phyloP scores from a whole-genome alignment of 2,329 filamentous ascomycete species.

The Beauveria caledonica region DNA sequence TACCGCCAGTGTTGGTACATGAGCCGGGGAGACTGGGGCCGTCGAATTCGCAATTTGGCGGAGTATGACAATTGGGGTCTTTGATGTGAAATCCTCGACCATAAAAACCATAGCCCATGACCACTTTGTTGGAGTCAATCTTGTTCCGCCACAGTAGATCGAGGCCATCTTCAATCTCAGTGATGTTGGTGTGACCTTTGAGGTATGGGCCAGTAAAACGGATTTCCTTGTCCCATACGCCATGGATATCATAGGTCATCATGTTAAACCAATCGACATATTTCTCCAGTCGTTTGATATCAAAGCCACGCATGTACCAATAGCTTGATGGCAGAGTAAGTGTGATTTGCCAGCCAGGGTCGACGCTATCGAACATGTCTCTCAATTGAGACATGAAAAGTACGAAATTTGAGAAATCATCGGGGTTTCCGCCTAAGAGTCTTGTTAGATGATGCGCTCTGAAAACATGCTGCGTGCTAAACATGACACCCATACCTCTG shows the following conservation, averaged over 20 bases:
- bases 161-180: conserved; percentile 29
- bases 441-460: neutral
- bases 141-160: conserved; percentile 34
- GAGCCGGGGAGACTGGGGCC: conserved; percentile 17
- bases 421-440: neutral
- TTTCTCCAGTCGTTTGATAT: conserved; percentile 15
- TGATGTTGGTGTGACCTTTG: conserved; percentile 31
- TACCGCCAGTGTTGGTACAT: conserved; percentile 21
- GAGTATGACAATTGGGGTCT: neutral
- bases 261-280: conserved; percentile 34
- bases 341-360: conserved; percentile 5
- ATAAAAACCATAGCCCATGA: conserved; percentile 33
- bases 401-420: neutral
- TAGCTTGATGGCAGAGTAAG: conserved; percentile 17
- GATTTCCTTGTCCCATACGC: conserved; percentile 24
- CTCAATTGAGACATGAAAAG: neutral
- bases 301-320: conserved; percentile 23
- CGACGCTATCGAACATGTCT: neutral
- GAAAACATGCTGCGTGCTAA: neutral
- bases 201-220: conserved; percentile 21
- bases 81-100: conserved; percentile 18
- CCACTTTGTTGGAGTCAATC: conserved; percentile 30
- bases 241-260: conserved; percentile 38
- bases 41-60: conserved; percentile 15
- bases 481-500: neutral